A percentile compares a stretch with the other conserved stretches of the same genome.
These are phyloP conservation scores for Xylariaceae sp. DNA, from an alignment of 2,329 filamentous ascomycete genomes.

Conservation along the genomic window DNA sequence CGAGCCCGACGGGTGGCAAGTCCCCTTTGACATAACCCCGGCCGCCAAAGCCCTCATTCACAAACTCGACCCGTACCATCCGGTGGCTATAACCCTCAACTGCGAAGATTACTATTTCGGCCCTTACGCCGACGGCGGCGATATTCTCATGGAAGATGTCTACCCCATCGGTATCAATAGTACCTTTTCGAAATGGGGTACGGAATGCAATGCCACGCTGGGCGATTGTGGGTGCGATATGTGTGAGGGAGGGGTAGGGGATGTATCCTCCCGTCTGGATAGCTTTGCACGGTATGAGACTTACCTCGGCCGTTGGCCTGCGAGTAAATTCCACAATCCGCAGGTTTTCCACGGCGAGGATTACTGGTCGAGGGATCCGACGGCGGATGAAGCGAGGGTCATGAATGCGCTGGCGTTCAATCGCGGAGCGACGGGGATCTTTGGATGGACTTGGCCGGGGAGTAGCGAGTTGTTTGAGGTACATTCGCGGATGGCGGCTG, in stretches of 20 bases:
- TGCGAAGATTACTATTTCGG: slow-evolving; percentile 57
- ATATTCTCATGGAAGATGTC: slow-evolving; percentile 55
- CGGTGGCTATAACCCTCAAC: slow-evolving; percentile 53
- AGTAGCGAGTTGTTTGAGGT: slow-evolving; percentile 33
- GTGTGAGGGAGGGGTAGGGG: slow-evolving; percentile 47
- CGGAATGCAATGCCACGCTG: slow-evolving; percentile 52
- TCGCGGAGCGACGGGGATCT: slow-evolving; percentile 39
- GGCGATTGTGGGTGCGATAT: slow-evolving; percentile 60
- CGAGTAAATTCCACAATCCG: slow-evolving; percentile 39
- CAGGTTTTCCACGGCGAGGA: slow-evolving; percentile 44
- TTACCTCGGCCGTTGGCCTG: slow-evolving; percentile 39
- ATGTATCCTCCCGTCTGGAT: slow-evolving; percentile 42
- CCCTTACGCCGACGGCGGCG: slow-evolving; percentile 48
- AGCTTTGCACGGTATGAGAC: slow-evolving; percentile 35
- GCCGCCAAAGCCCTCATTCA: slow-evolving; percentile 36
- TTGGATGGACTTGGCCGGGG: slow-evolving; percentile 43
- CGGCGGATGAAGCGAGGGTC: slow-evolving; percentile 37
- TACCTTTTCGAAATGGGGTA: slow-evolving; percentile 50
- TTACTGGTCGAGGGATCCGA: slow-evolving; percentile 45
- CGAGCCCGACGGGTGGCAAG: slow-evolving; percentile 51
- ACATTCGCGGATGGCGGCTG: slow-evolving; percentile 36
- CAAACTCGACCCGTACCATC: slow-evolving; percentile 54
- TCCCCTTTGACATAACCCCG: slow-evolving; percentile 45
- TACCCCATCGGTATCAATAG: slow-evolving; percentile 56
- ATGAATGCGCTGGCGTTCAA: slow-evolving; percentile 43